Evolutionary conservation across 2,329 filamentous ascomycete species (phyloP).

Genomic region (Fusarium sp.): DNA sequence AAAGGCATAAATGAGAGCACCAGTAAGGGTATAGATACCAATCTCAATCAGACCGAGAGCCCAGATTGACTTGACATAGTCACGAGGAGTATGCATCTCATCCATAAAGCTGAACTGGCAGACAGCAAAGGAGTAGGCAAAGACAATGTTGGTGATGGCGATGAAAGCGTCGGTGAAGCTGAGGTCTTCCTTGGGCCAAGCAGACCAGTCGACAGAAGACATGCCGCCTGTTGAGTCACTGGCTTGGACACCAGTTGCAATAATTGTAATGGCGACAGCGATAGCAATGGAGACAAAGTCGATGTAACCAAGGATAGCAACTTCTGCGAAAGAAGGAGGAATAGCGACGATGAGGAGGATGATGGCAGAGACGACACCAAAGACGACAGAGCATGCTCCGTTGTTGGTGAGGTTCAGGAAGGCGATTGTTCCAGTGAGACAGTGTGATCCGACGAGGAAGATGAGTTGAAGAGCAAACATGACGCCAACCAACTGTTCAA

Average conservation of each 20-base stretch:
- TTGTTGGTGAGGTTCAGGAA: constrained; percentile 73
- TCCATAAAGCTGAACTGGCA: constrained; percentile 66
- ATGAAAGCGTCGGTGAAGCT: constrained; percentile 68
- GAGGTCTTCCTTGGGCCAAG: constrained; percentile 59
- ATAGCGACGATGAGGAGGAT: constrained; percentile 60
- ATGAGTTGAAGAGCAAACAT: constrained; percentile 73
- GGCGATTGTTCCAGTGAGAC: constrained; percentile 76
- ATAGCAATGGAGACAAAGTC: constrained; percentile 72
- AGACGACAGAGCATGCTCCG: constrained; percentile 59
- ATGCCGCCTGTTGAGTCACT: constrained; percentile 48
- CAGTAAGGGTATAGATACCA: constrained; percentile 73
- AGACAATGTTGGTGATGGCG: constrained; percentile 75
- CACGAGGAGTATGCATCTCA: constrained; percentile 62
- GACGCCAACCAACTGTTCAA: constrained; percentile 61
- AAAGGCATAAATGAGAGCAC: constrained; percentile 76
- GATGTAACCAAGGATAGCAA: constrained; percentile 63
- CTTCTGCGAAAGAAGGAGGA: constrained; percentile 61
- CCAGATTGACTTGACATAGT: constrained; percentile 67
- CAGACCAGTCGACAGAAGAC: constrained; percentile 54
- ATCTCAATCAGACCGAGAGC: constrained; percentile 72
- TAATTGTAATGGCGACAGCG: constrained; percentile 75
- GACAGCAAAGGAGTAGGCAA: constrained; percentile 72
- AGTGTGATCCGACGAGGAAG: constrained; percentile 78
- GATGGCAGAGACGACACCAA: constrained; percentile 59
- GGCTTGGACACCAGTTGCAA: constrained; percentile 67